A percentile compares a stretch with the other conserved stretches of the same genome.
phyloP scores from a whole-genome alignment of 2,329 filamentous ascomycete species.

The Monilinia fructigena region DNA sequence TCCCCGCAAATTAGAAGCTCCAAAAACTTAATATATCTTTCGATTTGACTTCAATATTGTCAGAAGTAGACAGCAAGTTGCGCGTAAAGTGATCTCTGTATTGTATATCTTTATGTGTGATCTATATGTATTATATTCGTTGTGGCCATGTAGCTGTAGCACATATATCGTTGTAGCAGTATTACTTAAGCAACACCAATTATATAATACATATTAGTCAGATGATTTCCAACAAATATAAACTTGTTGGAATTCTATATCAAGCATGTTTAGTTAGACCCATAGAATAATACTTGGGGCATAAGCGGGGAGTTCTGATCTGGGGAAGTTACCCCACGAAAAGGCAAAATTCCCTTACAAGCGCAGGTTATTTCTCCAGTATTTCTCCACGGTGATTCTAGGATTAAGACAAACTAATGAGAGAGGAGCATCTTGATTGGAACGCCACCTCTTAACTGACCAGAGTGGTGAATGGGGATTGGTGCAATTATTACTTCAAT shows the following conservation, averaged over 20 bases:
- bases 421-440: constrained; percentile 1
- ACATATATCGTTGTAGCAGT: too few relatives aligned
- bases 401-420: background rate
- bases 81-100: too few relatives aligned
- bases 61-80: too few relatives aligned
- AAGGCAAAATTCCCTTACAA: background rate
- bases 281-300: too few relatives aligned
- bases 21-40: background rate
- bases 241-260: background rate
- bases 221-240: too few relatives aligned
- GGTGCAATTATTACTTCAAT: constrained; percentile 20
- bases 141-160: too few relatives aligned
- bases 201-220: too few relatives aligned
- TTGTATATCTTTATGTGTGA: too few relatives aligned
- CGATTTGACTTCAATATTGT: background rate
- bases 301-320: constrained; percentile 10
- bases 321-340: constrained; percentile 18
- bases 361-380: constrained; percentile 15
- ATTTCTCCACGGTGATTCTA: constrained; percentile 6
- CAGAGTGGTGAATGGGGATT: background rate
- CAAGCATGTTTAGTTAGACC: background rate
- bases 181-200: too few relatives aligned
- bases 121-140: too few relatives aligned
- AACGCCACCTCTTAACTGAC: background rate
- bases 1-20: constrained; percentile 3